Evolutionary conservation across 2,329 filamentous ascomycete genomes (phyloP).

Genomic region (Pseudopithomyces chartarum): DNA sequence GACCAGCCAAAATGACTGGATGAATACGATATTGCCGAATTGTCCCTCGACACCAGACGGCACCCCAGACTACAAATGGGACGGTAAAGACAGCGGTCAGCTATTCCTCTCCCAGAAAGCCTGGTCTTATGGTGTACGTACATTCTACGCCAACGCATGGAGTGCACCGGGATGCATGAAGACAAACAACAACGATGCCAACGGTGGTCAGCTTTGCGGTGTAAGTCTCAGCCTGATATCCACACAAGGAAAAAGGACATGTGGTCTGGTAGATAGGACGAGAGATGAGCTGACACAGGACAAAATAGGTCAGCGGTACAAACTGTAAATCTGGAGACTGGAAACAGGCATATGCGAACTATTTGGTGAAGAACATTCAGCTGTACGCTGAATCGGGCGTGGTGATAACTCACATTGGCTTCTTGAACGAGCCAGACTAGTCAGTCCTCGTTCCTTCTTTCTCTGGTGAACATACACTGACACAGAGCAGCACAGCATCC

Average conservation of each 20-base stretch:
- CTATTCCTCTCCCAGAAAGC: slow-evolving; percentile 59
- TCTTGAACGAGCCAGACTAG: slow-evolving; percentile 54
- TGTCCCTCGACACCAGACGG: slow-evolving; percentile 23
- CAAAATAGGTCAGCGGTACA: slow-evolving; percentile 24
- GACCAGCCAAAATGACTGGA: slow-evolving; percentile 47
- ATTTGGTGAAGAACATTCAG: slow-evolving; percentile 54
- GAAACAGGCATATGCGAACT: slow-evolving; percentile 56
- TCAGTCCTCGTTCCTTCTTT: background rate
- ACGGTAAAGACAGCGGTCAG: slow-evolving; percentile 49
- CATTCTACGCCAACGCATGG: slow-evolving; percentile 57
- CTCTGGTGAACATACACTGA: background rate
- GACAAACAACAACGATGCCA: slow-evolving; percentile 51
- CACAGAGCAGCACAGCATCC: slow-evolving; percentile 19
- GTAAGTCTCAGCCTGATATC: slow-evolving; percentile 33
- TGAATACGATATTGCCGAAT: slow-evolving; percentile 35
- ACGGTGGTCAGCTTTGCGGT: slow-evolving; percentile 55
- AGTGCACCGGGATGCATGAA: slow-evolving; percentile 59
- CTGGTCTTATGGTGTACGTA: slow-evolving; percentile 49
- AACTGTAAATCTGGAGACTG: slow-evolving; percentile 51
- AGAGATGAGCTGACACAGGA: background rate
- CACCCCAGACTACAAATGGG: slow-evolving; percentile 31
- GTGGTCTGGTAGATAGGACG: background rate
- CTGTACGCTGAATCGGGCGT: slow-evolving; percentile 50
- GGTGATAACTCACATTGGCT: slow-evolving; percentile 49
- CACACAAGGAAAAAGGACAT: background rate